phyloP scores from a whole-genome alignment of 768 basidiomycete species.

The Serendipita vermifera region DNA sequence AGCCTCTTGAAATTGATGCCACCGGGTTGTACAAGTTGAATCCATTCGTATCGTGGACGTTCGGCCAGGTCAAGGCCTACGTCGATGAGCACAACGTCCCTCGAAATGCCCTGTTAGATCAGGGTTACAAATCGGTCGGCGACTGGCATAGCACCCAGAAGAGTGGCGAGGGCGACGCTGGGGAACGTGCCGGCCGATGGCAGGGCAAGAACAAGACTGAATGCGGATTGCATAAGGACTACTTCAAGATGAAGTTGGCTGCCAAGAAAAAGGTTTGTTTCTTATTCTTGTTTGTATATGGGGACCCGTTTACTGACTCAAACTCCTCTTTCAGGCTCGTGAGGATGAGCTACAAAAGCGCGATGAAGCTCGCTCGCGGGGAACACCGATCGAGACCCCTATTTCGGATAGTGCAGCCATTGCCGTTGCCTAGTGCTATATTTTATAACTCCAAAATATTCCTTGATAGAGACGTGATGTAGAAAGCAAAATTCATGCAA shows the following conservation, averaged over 20 bases:
- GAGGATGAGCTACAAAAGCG: constrained; percentile 19
- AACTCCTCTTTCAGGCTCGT: constrained; percentile 14
- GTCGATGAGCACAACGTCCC: constrained; percentile 72
- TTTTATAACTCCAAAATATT: no score
- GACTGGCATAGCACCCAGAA: constrained; percentile 93
- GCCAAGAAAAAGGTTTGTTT: constrained; percentile 22
- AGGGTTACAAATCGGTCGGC: constrained; percentile 91
- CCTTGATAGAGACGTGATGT: no score
- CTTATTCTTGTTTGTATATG: background rate
- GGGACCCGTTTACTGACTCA: background rate
- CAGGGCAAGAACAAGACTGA: constrained; percentile 82
- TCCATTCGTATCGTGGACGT: constrained; percentile 82
- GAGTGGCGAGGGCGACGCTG: constrained; percentile 50
- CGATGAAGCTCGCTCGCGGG: constrained; percentile 17
- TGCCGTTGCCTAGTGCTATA: no score
- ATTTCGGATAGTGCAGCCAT: no score
- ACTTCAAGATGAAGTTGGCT: constrained; percentile 45
- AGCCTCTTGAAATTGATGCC: constrained; percentile 79
- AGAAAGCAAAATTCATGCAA: no score
- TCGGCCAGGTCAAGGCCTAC: constrained; percentile 72
- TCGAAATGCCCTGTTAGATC: constrained; percentile 70
- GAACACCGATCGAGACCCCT: background rate
- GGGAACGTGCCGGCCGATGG: constrained; percentile 88
- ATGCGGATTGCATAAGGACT: constrained; percentile 90
- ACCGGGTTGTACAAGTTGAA: constrained; percentile 91